Evolutionary conservation across 768 basidiomycete genomes (phyloP).

Genomic region (Porphyrellus cyaneotinctus): DNA sequence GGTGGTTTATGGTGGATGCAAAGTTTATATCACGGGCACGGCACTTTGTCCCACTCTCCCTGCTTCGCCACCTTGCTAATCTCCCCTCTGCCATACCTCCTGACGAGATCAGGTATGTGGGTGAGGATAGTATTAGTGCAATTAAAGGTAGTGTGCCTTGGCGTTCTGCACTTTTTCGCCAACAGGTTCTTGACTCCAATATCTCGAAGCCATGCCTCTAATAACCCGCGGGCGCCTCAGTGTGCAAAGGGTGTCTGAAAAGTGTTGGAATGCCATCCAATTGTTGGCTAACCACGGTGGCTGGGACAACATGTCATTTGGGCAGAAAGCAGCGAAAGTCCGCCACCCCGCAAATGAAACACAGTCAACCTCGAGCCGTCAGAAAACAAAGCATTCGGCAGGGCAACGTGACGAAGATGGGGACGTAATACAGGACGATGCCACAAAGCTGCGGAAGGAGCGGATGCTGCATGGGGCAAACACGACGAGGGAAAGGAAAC

Average conservation of each 20-base stretch:
- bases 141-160: conserved; percentile 51
- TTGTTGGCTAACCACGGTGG: conserved; percentile 69
- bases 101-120: conserved; percentile 62
- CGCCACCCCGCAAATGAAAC: not conserved
- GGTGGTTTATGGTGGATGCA: conserved; percentile 91
- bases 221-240: conserved; percentile 80
- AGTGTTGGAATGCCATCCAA: conserved; percentile 60
- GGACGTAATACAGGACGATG: conserved; percentile 2
- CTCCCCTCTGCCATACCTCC: conserved; percentile 38
- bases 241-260: conserved; percentile 72
- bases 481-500: conserved; percentile 18
- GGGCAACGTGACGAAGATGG: not conserved
- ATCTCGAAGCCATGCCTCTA: conserved; percentile 64
- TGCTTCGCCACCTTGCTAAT: conserved; percentile 64
- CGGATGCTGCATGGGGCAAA: not conserved
- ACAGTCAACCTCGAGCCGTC: not conserved
- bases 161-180: not conserved
- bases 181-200: conserved; percentile 5
- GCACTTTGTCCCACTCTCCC: conserved; percentile 74
- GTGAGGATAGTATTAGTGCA: conserved; percentile 52
- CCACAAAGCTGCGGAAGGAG: not conserved
- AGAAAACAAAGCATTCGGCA: not conserved
- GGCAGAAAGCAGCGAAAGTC: conserved; percentile 28
- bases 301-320: conserved; percentile 57
- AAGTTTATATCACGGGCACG: conserved; percentile 59